Percentiles rank a stretch among this genome's conserved stretches.
phyloP scores from a whole-genome alignment of 1,284 basidiomycete species.

The Ceratobasidium sp. region DNA sequence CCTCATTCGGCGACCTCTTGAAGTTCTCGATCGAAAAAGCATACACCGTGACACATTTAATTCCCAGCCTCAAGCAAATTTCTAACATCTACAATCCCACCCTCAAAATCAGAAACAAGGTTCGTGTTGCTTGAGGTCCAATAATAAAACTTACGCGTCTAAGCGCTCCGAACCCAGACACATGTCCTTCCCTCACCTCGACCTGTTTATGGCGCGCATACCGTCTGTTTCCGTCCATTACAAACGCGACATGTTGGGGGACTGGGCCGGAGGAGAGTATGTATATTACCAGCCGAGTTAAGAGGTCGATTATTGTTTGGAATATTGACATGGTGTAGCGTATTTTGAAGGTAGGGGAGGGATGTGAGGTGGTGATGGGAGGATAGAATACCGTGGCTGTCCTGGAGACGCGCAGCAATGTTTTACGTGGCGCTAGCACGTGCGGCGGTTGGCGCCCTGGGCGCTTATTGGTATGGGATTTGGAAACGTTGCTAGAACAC shows the following conservation, averaged over 20 bases:
- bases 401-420: background rate
- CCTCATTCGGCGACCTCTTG: slow-evolving; percentile 88
- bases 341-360: background rate
- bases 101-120: background rate
- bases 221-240: slow-evolving; percentile 98
- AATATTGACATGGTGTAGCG: background rate
- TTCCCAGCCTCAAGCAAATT: slow-evolving; percentile 81
- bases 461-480: no score
- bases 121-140: background rate
- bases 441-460: background rate
- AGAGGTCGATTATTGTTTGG: slow-evolving; percentile 1
- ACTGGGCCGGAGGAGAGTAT: slow-evolving; percentile 86
- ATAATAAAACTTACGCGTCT: slow-evolving; percentile 72
- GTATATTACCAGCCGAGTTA: slow-evolving; percentile 65
- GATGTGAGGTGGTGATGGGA: background rate
- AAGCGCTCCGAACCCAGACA: slow-evolving; percentile 87
- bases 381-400: background rate
- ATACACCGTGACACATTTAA: slow-evolving; percentile 91
- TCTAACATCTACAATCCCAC: slow-evolving; percentile 75
- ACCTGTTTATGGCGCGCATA: slow-evolving; percentile 84
- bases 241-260: slow-evolving; percentile 93
- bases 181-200: slow-evolving; percentile 82
- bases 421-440: slow-evolving; percentile 8
- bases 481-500: no score
- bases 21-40: slow-evolving; percentile 99